These are phyloP conservation scores for Byssothecium circinans DNA, from an alignment of 2,329 filamentous ascomycete species.

Conservation along the genomic window DNA sequence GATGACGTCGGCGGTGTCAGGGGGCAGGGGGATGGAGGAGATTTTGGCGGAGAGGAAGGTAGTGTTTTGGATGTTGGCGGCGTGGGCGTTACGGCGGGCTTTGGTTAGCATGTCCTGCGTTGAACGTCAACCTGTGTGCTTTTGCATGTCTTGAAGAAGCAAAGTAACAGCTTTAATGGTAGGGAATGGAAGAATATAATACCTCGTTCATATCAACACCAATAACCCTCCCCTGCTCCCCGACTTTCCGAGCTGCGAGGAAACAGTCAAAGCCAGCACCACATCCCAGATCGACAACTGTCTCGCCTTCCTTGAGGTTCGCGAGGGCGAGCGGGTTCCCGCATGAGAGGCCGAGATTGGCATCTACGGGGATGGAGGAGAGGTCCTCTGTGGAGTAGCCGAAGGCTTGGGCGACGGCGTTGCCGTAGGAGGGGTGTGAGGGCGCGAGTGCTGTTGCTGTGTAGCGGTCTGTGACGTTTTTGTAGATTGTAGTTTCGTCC, in stretches of 20 bases:
- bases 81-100: conserved; percentile 51
- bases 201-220: conserved; percentile 65
- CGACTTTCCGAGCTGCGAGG: conserved; percentile 55
- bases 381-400: conserved; percentile 49
- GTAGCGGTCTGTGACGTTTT: conserved; percentile 15
- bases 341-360: conserved; percentile 59
- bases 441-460: conserved; percentile 12
- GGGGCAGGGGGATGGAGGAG: conserved; percentile 52
- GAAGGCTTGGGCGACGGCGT: conserved; percentile 15
- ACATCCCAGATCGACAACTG: conserved; percentile 59
- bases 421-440: conserved; percentile 1
- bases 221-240: conserved; percentile 52
- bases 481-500: conserved; percentile 11
- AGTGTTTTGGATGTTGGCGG: conserved; percentile 45
- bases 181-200: too few species aligned
- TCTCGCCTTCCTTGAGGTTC: conserved; percentile 56
- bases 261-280: conserved; percentile 63
- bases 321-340: conserved; percentile 57
- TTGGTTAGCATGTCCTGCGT: conserved; percentile 58
- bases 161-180: too few species aligned
- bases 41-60: conserved; percentile 58
- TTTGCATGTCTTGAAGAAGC: background rate
- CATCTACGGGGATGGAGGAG: conserved; percentile 47
- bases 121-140: background rate
- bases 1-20: conserved; percentile 55